Base-by-base conservation (phyloP, 305 asterid species). In the Fraxinus nigra region DNA sequence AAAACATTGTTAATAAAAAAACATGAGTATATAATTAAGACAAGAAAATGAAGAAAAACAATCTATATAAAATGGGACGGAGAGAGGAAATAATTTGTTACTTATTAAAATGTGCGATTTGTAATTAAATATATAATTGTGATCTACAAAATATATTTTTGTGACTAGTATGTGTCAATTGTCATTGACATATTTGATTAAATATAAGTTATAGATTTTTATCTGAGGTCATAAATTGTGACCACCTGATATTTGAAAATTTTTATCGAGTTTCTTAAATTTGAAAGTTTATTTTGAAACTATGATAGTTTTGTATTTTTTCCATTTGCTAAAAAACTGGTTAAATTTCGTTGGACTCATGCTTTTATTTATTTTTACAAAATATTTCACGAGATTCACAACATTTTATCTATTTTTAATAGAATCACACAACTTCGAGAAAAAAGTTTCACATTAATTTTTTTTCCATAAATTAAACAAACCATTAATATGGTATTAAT, bases 401-500 rank as follows among this genome's bases (percentile, higher is more conserved):
- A 51, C 3, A 20, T 48, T 48, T 48, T 14, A 48, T 46, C n/a
- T 13, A 51, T 14, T 16, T 48, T 48, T 14, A 48, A 48, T 5
- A 48, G 2, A 16, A 48, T 14, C 20, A 48, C 22, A 3, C 20
- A 14, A 14, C 61, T 4, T 48, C 22, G 5, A 72, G 26, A 30
- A 43, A 30, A 74, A 54, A 32, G 75, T 51, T 16, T 56, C 10
- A 34, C 30, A 37, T 34, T 63, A 32, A 38, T 20, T 10, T 54
- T 24, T 76, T 76, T 73, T 38, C 56, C 81, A 87, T 80, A 80
- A 79, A 78, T 67, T 80, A 80, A 73, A 73, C 82, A 85, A 89
- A 81, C 86, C 91, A 89, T 80, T 84, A 81, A 30, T 69, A 69
- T 77, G 73, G 75, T 70, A 85, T 70, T 79, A 82, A 65, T 82